These are phyloP conservation scores for Mortierella polycephala DNA, from an alignment of 371 early-diverging fungal species.

Conservation along the genomic window DNA sequence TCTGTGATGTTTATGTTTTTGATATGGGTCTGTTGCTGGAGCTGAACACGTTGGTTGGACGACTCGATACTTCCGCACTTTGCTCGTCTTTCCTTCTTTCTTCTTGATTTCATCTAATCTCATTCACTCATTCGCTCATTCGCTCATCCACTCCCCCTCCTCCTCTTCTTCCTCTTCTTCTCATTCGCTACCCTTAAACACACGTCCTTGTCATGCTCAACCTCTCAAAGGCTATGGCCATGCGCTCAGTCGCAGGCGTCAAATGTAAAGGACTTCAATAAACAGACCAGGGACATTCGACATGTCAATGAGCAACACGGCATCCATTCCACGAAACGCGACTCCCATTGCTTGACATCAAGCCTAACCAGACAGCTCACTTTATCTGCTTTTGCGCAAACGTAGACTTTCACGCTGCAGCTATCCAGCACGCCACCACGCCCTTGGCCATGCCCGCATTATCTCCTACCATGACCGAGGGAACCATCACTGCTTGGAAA, in stretches of 20 bases:
- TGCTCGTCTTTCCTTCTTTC: background rate
- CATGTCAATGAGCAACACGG: background rate
- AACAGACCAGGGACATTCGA: background rate
- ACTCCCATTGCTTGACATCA: background rate
- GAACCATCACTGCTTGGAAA: constrained; percentile 91
- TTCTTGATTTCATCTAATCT: background rate
- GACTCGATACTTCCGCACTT: background rate
- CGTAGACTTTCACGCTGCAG: constrained; percentile 70
- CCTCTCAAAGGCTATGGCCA: constrained; percentile 51
- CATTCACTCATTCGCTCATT: constrained; percentile 2
- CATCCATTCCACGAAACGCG: background rate
- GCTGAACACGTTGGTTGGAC: too few relatives aligned
- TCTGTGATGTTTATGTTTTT: too few relatives aligned
- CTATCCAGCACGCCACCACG: constrained; percentile 64
- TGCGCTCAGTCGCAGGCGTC: constrained; percentile 51
- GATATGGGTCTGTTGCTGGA: too few relatives aligned
- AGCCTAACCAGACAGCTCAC: background rate
- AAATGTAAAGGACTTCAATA: constrained; percentile 34
- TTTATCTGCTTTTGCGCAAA: background rate
- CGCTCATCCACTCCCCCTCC: background rate
- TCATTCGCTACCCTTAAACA: background rate
- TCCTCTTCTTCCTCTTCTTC: background rate
- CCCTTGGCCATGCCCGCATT: constrained; percentile 93
- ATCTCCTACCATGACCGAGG: constrained; percentile 98
- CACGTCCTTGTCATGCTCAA: constrained; percentile 31